phyloP scores from a whole-genome alignment of 176 grass and related monocot genomes.

The Dendrocalamus sinicus region DNA sequence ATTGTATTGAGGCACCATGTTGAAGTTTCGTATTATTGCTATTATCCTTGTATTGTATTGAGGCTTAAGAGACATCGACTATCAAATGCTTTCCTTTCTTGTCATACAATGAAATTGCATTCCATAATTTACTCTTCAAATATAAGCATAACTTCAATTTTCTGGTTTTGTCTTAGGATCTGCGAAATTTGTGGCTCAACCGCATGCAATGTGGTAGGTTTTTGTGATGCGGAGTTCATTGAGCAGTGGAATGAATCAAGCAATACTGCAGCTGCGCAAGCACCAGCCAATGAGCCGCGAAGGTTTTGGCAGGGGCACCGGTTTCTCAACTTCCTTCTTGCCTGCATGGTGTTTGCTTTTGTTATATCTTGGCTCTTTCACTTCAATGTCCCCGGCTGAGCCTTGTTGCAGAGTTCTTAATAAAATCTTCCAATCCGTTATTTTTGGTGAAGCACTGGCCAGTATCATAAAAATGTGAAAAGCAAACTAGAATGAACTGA shows the following conservation, averaged over 20 bases:
- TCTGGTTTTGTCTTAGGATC: constrained; percentile 51
- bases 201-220: constrained; percentile 81
- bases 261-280: constrained; percentile 21
- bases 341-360: constrained; percentile 96
- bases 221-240: constrained; percentile 69
- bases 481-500: neutral
- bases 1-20: neutral
- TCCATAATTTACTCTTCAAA: neutral
- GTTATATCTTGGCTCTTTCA: constrained; percentile 98
- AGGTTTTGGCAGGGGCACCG: constrained; percentile 95
- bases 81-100: neutral
- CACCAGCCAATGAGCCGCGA: constrained; percentile 46
- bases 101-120: constrained; percentile 1
- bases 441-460: neutral
- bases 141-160: neutral
- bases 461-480: neutral
- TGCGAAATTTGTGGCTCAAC: constrained; percentile 90
- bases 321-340: constrained; percentile 95
- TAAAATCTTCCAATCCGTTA: constrained; percentile 29
- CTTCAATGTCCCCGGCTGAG: constrained; percentile 87
- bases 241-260: constrained; percentile 84
- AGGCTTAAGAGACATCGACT: neutral
- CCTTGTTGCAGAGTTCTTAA: neutral
- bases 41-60: neutral
- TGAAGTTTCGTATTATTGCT: too few species aligned